Evolutionary conservation across 1,284 basidiomycete species (phyloP).

Genomic region (Boletellus deceptivus): DNA sequence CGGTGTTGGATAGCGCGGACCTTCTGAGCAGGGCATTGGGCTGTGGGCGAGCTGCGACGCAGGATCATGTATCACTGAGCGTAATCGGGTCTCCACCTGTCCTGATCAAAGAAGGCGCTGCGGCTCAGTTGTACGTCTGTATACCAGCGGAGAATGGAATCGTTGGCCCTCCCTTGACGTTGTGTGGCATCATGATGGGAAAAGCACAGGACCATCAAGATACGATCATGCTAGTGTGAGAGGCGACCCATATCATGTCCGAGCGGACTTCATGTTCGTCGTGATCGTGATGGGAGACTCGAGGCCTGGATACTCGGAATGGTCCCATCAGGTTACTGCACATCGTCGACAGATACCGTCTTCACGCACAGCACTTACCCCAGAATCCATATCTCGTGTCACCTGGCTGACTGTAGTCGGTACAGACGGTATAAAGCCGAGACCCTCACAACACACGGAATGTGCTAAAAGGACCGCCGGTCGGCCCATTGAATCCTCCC

Average conservation of each 20-base stretch:
- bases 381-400: constrained; percentile 19
- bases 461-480: constrained; percentile 8
- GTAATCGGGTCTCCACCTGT: constrained; percentile 18
- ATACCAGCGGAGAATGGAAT: constrained; percentile 25
- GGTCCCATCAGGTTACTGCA: constrained; percentile 18
- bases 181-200: constrained; percentile 16
- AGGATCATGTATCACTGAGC: constrained; percentile 19
- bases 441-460: constrained; percentile 2
- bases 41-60: constrained; percentile 26
- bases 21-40: constrained; percentile 23
- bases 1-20: constrained; percentile 3
- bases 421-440: constrained; percentile 26
- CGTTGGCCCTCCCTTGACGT: constrained; percentile 10
- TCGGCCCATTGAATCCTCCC: constrained; percentile 1
- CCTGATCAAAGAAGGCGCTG: constrained; percentile 30
- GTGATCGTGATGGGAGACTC: constrained; percentile 20
- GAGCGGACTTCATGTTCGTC: constrained; percentile 12
- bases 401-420: constrained; percentile 19
- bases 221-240: constrained; percentile 14
- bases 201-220: constrained; percentile 17
- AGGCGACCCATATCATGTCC: constrained; percentile 12
- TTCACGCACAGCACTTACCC: constrained; percentile 20
- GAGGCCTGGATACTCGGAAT: constrained; percentile 20
- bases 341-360: constrained; percentile 15
- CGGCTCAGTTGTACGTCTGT: constrained; percentile 20